A percentile compares a stretch with the other conserved stretches of the same genome.
These are phyloP conservation scores for Cicer bijugum DNA, from an alignment of 306 rosid species.

Conservation along the genomic window DNA sequence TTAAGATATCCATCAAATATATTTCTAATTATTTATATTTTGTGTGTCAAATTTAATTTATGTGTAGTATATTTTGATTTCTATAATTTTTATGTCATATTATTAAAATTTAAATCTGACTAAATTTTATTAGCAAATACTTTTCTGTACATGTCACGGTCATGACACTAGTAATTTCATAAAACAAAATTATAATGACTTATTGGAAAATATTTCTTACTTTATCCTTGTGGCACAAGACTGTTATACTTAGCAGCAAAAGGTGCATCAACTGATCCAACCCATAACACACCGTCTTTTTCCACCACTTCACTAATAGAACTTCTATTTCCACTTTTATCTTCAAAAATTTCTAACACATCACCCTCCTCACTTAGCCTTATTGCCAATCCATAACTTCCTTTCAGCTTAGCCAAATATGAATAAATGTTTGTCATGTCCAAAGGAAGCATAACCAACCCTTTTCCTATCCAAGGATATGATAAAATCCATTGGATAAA, in stretches of 20 bases:
- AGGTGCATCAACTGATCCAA: conserved; percentile 67
- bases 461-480: conserved; percentile 55
- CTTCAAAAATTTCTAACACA: conserved; percentile 60
- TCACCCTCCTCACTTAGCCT: conserved; percentile 72
- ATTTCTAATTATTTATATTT: no score
- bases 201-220: neutral
- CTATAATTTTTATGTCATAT: no score
- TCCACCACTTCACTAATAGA: conserved; percentile 73
- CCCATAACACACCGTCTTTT: conserved; percentile 69
- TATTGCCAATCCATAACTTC: conserved; percentile 57
- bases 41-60: no score
- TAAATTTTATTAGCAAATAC: no score
- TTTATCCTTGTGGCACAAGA: neutral
- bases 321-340: conserved; percentile 45
- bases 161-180: no score
- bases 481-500: conserved; percentile 53
- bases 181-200: no score
- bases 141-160: no score
- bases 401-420: conserved; percentile 52
- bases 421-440: conserved; percentile 52
- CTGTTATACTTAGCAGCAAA: conserved; percentile 55
- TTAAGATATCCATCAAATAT: no score
- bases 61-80: no score
- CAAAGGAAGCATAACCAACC: conserved; percentile 59
- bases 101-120: no score